Conservation (phyloP, 306 rosid species). For the Vigna nakashimae region DNA sequence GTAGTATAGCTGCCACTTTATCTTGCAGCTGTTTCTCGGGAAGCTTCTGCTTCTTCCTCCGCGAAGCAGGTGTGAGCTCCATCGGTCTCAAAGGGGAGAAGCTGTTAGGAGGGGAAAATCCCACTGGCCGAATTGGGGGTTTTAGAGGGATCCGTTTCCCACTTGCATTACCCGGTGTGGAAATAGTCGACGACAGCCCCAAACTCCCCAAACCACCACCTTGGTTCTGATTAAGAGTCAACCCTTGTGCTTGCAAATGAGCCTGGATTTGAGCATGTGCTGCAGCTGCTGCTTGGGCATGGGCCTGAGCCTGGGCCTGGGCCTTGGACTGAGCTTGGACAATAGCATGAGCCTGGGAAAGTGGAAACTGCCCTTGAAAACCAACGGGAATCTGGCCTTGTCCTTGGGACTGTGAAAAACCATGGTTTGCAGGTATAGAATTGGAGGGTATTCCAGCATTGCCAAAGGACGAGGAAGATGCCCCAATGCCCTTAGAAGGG, state of each 20-base stretch:
- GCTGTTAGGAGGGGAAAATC: slow-evolving; percentile 62
- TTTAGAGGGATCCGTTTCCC: slow-evolving; percentile 75
- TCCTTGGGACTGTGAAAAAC: slow-evolving; percentile 72
- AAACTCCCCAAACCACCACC: slow-evolving; percentile 64
- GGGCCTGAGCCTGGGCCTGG: slow-evolving; percentile 76
- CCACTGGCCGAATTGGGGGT: slow-evolving; percentile 88
- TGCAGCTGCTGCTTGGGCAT: slow-evolving; percentile 66
- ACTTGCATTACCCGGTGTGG: slow-evolving; percentile 61
- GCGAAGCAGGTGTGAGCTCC: slow-evolving; percentile 80
- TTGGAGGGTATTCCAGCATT: slow-evolving; percentile 71
- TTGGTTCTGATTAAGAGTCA: slow-evolving; percentile 72
- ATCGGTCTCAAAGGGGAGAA: slow-evolving; percentile 75
- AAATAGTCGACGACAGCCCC: slow-evolving; percentile 59
- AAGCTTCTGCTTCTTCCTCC: slow-evolving; percentile 93
- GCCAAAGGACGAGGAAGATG: slow-evolving; percentile 81
- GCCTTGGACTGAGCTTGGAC: slow-evolving; percentile 93
- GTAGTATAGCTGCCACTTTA: slow-evolving; percentile 86
- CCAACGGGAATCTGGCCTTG: slow-evolving; percentile 76
- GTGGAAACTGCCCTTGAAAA: slow-evolving; percentile 81
- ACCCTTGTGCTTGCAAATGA: slow-evolving; percentile 91
- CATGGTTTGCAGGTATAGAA: slow-evolving; percentile 66
- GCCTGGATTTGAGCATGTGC: slow-evolving; percentile 93
- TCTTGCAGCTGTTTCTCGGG: slow-evolving; percentile 96
- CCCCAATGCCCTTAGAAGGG: slow-evolving; percentile 81
- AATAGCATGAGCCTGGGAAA: slow-evolving; percentile 91